Base-by-base conservation (phyloP, 2,329 filamentous ascomycete genomes). In the Colletotrichum simmondsii region DNA sequence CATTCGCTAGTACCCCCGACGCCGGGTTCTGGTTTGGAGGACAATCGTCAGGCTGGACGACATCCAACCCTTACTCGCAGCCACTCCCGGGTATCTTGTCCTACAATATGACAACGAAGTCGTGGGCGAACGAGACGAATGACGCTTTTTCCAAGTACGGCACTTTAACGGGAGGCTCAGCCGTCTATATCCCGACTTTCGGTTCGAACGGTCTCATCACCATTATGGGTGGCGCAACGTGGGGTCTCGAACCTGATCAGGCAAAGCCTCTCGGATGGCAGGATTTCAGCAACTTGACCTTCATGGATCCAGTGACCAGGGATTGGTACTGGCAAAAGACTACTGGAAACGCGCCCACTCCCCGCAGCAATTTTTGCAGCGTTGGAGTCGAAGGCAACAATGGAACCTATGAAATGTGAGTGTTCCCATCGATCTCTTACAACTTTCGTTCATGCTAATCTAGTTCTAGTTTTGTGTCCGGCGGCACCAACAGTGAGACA, bases 331-430 rank as follows among this genome's bases (percentile, higher is more conserved):
- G 65, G 68, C 73, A 76, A 46, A 37, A 53, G 32, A 64, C 75
- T 2, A 75, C 68, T 12, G 75, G 75, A 0, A 65, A 54, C 1
- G 53, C 59, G 8, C 75, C 75, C 2, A 53, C 63, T 5, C 56
- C 65, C 2, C 71, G 73, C 19, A 24, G 62, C 5, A 28, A 56
- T 2, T 56, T 56, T 22, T 76, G 73, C 65, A 58, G 42, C 5
- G 71, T 72, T 8, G 73, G 73, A 5, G 71, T 52, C 0, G 16
- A 42, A 59, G 69, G 73, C 5, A 49, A 52, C 14, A 67, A 69
- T 16, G 74, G 68, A 16, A 76, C 75, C 1, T 72, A 70, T 6
- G 75, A 76, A 22, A 72, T 76, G 74, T 73, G 42, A 62, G 65
- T 24, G 8, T 7, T 28, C 49, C 30, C n/a, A 32, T 4, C 1